Conservation (phyloP, 306 rosid genomes). For the Quercus aquifolioides region DNA sequence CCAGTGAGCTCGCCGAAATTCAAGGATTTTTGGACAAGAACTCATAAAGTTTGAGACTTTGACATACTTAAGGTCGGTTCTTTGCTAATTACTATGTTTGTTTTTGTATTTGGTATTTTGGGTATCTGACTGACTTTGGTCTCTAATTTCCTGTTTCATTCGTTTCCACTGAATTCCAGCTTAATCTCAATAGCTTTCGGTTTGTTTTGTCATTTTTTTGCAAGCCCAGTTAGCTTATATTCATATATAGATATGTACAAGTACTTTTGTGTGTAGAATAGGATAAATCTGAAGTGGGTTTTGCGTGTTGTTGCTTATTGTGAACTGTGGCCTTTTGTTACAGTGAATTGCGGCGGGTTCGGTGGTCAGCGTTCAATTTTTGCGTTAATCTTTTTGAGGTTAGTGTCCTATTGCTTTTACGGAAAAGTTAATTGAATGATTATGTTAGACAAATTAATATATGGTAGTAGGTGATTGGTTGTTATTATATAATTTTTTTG, state of each 20-base stretch:
- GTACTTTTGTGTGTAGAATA: not conserved
- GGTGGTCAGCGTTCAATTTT: not conserved
- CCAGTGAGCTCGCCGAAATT: not conserved
- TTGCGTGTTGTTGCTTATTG: conserved; percentile 1
- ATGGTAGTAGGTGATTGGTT: not conserved
- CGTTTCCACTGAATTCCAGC: not conserved
- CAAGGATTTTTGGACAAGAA: not conserved
- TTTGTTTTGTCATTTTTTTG: not conserved
- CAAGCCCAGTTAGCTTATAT: not conserved
- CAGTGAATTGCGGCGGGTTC: not conserved
- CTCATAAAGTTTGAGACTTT: not conserved
- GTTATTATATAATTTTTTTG: not conserved
- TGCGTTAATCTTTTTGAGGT: not conserved
- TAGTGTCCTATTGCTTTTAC: not conserved
- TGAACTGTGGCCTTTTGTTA: conserved; percentile 6
- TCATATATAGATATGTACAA: not conserved
- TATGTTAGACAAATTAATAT: not conserved
- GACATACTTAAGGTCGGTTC: not conserved
- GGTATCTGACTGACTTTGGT: conserved; percentile 2
- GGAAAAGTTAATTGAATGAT: not conserved
- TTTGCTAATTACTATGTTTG: not conserved
- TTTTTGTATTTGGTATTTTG: not conserved
- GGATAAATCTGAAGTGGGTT: conserved; percentile 4
- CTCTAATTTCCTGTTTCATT: not conserved
- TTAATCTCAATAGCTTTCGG: not conserved